Conservation (phyloP, 1,284 basidiomycete genomes). For the Apiotrichum domesticum region DNA sequence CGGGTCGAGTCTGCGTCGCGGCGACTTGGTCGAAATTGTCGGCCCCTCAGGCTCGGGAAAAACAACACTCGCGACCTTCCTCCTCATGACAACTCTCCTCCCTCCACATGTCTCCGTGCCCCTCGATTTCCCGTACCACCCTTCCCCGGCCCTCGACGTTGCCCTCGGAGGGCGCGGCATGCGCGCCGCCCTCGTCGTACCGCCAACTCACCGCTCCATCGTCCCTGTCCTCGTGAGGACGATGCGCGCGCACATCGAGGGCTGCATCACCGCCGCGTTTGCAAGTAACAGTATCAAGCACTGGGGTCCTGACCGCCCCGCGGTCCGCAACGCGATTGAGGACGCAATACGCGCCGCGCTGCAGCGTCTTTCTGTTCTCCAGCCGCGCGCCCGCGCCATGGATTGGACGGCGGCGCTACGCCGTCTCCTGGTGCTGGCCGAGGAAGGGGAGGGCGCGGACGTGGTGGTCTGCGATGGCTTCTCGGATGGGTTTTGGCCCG, state of each 20-base stretch:
- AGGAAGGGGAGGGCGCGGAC: not conserved
- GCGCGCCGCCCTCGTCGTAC: slow-evolving; percentile 26
- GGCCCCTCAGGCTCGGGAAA: slow-evolving; percentile 41
- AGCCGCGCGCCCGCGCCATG: not conserved
- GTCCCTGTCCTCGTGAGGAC: slow-evolving; percentile 14
- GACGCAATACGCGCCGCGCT: slow-evolving; percentile 6
- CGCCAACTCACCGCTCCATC: slow-evolving; percentile 22
- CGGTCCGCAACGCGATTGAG: slow-evolving; percentile 9
- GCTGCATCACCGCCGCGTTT: slow-evolving; percentile 5
- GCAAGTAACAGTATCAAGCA: not conserved
- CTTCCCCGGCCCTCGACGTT: slow-evolving; percentile 7
- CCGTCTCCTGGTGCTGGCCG: not conserved
- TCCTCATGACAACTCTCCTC: slow-evolving; percentile 34
- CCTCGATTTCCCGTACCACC: slow-evolving; percentile 4
- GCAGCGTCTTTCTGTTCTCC: not conserved
- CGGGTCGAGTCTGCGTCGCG: slow-evolving; percentile 35
- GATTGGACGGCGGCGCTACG: slow-evolving; percentile 22
- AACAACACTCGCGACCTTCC: slow-evolving; percentile 19
- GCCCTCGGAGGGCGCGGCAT: slow-evolving; percentile 30
- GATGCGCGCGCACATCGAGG: slow-evolving; percentile 28
- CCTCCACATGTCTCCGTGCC: slow-evolving; percentile 13
- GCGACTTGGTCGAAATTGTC: slow-evolving; percentile 43
- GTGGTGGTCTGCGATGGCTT: slow-evolving; percentile 41
- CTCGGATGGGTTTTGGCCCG: slow-evolving; percentile 37
- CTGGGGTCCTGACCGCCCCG: not conserved